Base-by-base conservation (phyloP, 331 rosid species). In the Erythrophleum ivorense region DNA sequence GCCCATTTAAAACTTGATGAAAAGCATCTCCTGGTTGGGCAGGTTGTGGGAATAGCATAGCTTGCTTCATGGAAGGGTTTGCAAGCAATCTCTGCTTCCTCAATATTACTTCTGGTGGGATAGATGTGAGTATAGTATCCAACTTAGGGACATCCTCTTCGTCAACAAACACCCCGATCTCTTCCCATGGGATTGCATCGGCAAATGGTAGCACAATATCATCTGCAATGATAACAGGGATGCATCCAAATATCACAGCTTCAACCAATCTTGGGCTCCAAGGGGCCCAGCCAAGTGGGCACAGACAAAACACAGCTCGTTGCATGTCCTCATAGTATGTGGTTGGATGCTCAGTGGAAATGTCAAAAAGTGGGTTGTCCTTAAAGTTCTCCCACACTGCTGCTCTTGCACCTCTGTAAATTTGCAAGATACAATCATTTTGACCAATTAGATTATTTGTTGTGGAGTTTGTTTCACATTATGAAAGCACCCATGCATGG, bases 221-320 rank as follows among this genome's bases (percentile, higher is more conserved):
- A 60, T 94, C 98, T 24, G 98, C 98, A 82, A 94, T 92, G 76
- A 95, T 95, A 58, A 95, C 97, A 38, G 97, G 98, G 75, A 95
- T 92, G 95, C 98, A 92, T 33, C 98, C 97, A 78, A 95, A 92
- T 77, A 95, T 85, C 88, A 94, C 98, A 41, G 97, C 98, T 84
- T 94, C 98, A 4, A 94, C 98, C 86, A 94, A 80, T 79, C 98
- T 90, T 5, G 98, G 98, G 82, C 98, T 94, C 98, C 98, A 94
- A 21, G 98, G 98, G 33, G 98, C 98, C 98, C 98, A 94, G 31
- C 98, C 98, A 70, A 94, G 98, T 11, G 98, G 98, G 81, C 98
- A 94, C 63, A 94, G 83, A 86, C 98, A 94, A 80, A 94, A 94
- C 33, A 94, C 94, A 13, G 97, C 98, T 62, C 98, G 92, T 86